Conservation (phyloP, 257 asterid genomes). For the Nicotiana noctiflora region DNA sequence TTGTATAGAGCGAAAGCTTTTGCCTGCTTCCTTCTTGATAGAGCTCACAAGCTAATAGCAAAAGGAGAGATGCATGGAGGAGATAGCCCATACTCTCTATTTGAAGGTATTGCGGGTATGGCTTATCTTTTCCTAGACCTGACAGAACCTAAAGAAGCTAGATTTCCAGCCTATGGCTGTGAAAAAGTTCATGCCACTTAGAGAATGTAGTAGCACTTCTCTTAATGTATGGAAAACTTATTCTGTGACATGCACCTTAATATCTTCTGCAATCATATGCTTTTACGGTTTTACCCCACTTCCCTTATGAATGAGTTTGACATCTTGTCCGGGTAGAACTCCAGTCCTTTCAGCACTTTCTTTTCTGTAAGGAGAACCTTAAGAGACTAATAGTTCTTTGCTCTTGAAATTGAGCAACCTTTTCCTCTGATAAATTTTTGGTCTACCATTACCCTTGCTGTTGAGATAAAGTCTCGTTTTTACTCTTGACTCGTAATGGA, state of each 20-base stretch:
- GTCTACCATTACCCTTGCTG: too few species aligned
- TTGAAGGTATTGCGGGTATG: slow-evolving; percentile 80
- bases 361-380: too few species aligned
- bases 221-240: background rate
- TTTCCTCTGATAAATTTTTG: too few species aligned
- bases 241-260: background rate
- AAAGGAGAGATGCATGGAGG: slow-evolving; percentile 65
- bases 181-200: slow-evolving; percentile 3
- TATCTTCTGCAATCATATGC: background rate
- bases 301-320: background rate
- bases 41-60: slow-evolving; percentile 51
- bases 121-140: slow-evolving; percentile 63
- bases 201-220: background rate
- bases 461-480: too few species aligned
- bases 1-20: slow-evolving; percentile 72
- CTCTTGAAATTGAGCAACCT: too few species aligned
- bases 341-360: too few species aligned
- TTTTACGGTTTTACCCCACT: background rate
- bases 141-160: slow-evolving; percentile 52
- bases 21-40: slow-evolving; percentile 64
- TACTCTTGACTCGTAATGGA: too few species aligned
- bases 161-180: slow-evolving; percentile 67
- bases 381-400: too few species aligned
- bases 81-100: slow-evolving; percentile 51
- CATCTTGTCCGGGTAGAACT: too few species aligned